These are phyloP conservation scores for Fusarium sp. DNA, from an alignment of 2,329 filamentous ascomycete genomes.

Conservation along the genomic window DNA sequence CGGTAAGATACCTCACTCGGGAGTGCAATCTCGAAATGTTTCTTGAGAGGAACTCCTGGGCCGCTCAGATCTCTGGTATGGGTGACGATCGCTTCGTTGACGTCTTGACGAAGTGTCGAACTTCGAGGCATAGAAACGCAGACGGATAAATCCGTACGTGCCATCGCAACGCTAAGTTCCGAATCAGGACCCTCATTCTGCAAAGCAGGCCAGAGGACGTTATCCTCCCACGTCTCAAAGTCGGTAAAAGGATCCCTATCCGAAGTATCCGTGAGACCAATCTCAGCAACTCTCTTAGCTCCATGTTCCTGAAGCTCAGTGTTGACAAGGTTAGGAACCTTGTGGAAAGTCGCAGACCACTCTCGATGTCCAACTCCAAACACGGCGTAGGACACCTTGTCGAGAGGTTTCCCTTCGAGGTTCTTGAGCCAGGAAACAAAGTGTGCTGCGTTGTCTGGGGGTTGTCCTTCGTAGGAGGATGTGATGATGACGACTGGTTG, in stretches of 20 bases:
- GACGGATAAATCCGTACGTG: background rate
- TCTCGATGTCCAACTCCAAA: constrained; percentile 75
- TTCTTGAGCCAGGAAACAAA: constrained; percentile 74
- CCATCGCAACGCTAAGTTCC: constrained; percentile 44
- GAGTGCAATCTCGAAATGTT: constrained; percentile 71
- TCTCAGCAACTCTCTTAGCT: constrained; percentile 46
- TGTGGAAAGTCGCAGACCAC: constrained; percentile 70
- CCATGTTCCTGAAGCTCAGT: constrained; percentile 53
- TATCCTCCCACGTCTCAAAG: constrained; percentile 73
- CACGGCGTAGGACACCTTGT: constrained; percentile 71
- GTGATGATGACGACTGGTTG: constrained; percentile 73
- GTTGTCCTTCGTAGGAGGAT: constrained; percentile 77
- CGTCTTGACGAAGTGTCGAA: constrained; percentile 68
- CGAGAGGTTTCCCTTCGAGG: constrained; percentile 54
- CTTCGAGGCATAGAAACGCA: constrained; percentile 35
- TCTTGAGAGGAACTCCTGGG: constrained; percentile 62
- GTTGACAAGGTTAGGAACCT: constrained; percentile 70
- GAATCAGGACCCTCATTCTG: constrained; percentile 58
- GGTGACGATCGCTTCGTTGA: constrained; percentile 69
- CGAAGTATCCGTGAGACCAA: constrained; percentile 68
- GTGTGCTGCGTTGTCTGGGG: constrained; percentile 74
- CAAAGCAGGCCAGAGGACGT: constrained; percentile 60
- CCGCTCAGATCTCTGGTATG: constrained; percentile 63
- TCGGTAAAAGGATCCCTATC: constrained; percentile 71
- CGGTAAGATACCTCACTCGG: constrained; percentile 72